Evolutionary conservation across 768 basidiomycete genomes (phyloP).

Genomic region (Suillus subaureus): DNA sequence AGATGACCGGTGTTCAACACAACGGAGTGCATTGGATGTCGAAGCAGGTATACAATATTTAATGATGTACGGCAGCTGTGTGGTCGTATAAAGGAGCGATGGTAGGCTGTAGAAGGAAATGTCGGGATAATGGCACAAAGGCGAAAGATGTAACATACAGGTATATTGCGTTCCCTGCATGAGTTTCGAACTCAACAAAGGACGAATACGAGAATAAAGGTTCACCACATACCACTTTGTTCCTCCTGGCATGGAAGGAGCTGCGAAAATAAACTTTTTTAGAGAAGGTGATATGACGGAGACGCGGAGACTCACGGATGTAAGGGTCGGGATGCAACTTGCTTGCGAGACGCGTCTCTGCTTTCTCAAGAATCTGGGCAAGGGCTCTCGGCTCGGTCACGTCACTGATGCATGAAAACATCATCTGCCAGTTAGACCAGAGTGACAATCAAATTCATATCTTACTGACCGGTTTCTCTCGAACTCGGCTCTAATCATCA

Average conservation of each 20-base stretch:
- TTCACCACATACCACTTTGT: conserved; percentile 83
- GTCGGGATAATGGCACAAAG: conserved; percentile 11
- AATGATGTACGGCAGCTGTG: conserved; percentile 37
- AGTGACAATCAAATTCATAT: conserved; percentile 22
- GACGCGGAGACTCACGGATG: conserved; percentile 64
- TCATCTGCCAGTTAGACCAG: not conserved
- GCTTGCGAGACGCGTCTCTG: conserved; percentile 71
- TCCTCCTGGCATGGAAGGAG: conserved; percentile 81
- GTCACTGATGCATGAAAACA: conserved; percentile 47
- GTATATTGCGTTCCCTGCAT: conserved; percentile 78
- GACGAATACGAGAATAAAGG: not conserved
- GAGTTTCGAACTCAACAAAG: conserved; percentile 3
- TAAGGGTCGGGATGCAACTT: conserved; percentile 90
- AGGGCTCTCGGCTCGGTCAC: conserved; percentile 85
- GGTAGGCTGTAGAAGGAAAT: conserved; percentile 46
- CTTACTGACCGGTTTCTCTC: conserved; percentile 79
- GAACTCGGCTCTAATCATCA: conserved; percentile 89
- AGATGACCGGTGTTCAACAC: not conserved
- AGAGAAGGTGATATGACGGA: not conserved
- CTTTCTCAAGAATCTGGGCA: conserved; percentile 73
- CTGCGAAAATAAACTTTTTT: conserved; percentile 40
- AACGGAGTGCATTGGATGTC: not conserved
- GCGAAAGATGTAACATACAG: conserved; percentile 50
- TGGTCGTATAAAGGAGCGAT: conserved; percentile 71
- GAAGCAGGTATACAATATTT: conserved; percentile 12